A percentile compares a stretch with the other conserved stretches of the same genome.
Conservation (phyloP, 2,329 filamentous ascomycete genomes). For the Calonectria pteridis region DNA sequence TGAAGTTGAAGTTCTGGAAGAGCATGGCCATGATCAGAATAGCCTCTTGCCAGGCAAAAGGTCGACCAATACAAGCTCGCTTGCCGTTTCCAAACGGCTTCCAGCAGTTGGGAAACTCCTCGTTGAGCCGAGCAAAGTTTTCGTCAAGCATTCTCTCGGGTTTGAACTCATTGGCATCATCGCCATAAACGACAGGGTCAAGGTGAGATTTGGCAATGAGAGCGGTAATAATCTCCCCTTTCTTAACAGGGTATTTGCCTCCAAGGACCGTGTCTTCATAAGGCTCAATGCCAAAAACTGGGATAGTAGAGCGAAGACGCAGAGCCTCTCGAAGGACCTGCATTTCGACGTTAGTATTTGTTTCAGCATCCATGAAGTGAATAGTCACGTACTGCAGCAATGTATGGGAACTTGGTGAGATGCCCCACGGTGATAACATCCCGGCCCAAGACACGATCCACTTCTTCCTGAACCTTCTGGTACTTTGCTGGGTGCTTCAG, state of each 20-base stretch:
- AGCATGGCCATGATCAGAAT: conserved; percentile 72
- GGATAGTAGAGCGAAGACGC: conserved; percentile 71
- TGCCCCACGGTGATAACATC: conserved; percentile 71
- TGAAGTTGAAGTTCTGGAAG: conserved; percentile 79
- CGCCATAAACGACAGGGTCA: conserved; percentile 74
- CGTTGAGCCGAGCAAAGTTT: conserved; percentile 71
- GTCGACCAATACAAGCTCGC: conserved; percentile 78
- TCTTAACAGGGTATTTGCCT: conserved; percentile 71
- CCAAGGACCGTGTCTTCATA: conserved; percentile 66
- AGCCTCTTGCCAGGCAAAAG: conserved; percentile 82
- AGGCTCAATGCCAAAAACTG: conserved; percentile 67
- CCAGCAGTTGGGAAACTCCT: conserved; percentile 73
- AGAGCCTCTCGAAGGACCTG: conserved; percentile 72
- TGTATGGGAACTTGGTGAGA: conserved; percentile 73
- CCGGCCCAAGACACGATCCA: conserved; percentile 73
- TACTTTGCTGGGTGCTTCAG: conserved; percentile 72
- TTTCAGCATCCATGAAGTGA: too few relatives aligned
- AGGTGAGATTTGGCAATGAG: conserved; percentile 68
- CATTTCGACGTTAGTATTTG: background rate
- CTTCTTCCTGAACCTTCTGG: conserved; percentile 73
- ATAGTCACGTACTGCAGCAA: conserved; percentile 60
- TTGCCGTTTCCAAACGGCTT: conserved; percentile 82
- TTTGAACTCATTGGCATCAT: conserved; percentile 73
- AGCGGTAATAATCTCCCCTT: conserved; percentile 62
- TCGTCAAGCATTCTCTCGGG: conserved; percentile 81